Evolutionary conservation across 2,329 filamentous ascomycete species (phyloP).

Genomic region (Phialocephala sp.): DNA sequence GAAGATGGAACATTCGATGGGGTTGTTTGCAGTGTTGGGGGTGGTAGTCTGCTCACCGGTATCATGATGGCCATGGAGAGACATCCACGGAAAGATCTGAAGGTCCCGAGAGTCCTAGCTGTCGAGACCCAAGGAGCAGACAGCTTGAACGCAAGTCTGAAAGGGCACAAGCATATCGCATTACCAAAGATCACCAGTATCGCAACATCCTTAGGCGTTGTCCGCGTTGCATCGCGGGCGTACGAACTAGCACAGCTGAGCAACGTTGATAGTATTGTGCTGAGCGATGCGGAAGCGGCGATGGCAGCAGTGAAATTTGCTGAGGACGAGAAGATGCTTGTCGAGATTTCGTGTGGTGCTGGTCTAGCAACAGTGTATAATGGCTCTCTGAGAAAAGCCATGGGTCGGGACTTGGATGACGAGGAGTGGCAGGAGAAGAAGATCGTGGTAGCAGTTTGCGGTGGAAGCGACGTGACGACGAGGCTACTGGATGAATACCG

Average conservation of each 20-base stretch:
- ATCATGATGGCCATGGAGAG: conserved; percentile 54
- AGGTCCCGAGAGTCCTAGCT: conserved; percentile 63
- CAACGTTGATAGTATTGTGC: conserved; percentile 63
- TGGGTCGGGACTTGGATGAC: conserved; percentile 59
- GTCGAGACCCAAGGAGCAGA: conserved; percentile 79
- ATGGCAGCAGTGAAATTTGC: conserved; percentile 77
- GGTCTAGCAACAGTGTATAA: conserved; percentile 73
- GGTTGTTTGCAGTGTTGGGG: conserved; percentile 79
- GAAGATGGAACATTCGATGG: conserved; percentile 59
- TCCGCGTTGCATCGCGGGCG: conserved; percentile 69
- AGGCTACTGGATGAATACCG: conserved; percentile 65
- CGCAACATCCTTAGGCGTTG: conserved; percentile 76
- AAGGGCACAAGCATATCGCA: conserved; percentile 61
- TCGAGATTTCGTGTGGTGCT: conserved; percentile 86
- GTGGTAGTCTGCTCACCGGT: conserved; percentile 80
- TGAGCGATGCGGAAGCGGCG: conserved; percentile 79
- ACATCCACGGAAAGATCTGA: conserved; percentile 16
- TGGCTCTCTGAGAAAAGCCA: conserved; percentile 62
- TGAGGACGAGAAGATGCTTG: conserved; percentile 80
- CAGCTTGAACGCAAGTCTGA: conserved; percentile 67
- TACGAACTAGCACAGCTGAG: conserved; percentile 65
- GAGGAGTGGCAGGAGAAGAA: conserved; percentile 69
- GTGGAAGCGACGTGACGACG: conserved; percentile 71
- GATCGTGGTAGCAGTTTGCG: conserved; percentile 85
- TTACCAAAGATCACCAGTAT: conserved; percentile 75